Evolutionary conservation across 2,329 filamentous ascomycete genomes (phyloP), one percentile per base, ranked within the genome.

Genomic region (Colletotrichum cuscutae): DNA sequence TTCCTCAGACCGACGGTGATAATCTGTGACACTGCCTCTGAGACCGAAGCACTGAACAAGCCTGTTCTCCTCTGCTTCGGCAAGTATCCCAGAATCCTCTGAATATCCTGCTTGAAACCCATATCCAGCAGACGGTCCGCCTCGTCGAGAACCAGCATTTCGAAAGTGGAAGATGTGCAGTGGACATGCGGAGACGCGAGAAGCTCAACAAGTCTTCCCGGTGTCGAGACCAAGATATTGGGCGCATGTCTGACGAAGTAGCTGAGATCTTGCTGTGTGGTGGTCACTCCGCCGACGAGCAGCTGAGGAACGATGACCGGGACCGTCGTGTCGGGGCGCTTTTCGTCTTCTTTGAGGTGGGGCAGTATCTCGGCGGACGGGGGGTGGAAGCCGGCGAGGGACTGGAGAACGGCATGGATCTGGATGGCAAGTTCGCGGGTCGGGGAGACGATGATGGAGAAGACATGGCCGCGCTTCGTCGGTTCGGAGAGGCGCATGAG

Each of bases 31-130:
- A 99, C 94, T 1, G 97, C 97, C 80, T 98, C 97, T 77, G 93
- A 97, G n/a, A 99, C 94, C 78, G 94, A 97, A 13, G 97, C 97
- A 79, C 95, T 98, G 83, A 98, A 99, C 0, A 99, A 85, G 0
- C 97, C 97, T 0, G 97, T 99, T 61, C 97, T 89, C 64, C 97
- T 89, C 81, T 99, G 97, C 80, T 99, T 99, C 0, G 97, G 97
- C 6, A 99, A 84, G 19, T 93, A 89, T 0, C 91, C 90, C 26
- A 99, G 85, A 53, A 98, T 98, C 68, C 91, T 94, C 77, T 97
- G 94, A 32, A 99, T 83, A 76, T 98, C 95, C 68, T 94, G 92
- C 81, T 97, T 97, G 83, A 99, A 98, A 6, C 97, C 97, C 26
- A 98, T 88, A 82, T 99, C 97, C 12, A 99, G 87, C 30, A 99